Percentiles rank a stretch among this genome's conserved stretches.
phyloP scores from a whole-genome alignment of 768 basidiomycete species.

The Mycena galopus region DNA sequence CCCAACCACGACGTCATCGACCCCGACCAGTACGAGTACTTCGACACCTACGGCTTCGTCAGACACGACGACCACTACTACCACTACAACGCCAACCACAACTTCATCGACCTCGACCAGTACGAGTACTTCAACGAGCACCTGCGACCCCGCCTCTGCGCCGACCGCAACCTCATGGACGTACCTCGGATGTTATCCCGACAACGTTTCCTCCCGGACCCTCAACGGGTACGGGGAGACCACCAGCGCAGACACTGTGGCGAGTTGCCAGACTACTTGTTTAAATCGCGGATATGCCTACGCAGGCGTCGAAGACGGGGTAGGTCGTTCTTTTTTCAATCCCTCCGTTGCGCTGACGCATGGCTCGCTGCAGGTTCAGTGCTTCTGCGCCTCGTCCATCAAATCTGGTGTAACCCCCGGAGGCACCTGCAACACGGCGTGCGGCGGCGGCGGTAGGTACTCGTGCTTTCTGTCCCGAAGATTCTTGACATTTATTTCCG shows the following conservation, averaged over 20 bases:
- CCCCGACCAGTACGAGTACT: not conserved
- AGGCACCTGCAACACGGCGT: conserved; percentile 3
- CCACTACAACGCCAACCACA: not conserved
- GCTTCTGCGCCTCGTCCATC: conserved; percentile 13
- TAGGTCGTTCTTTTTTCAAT: not conserved
- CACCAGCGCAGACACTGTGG: not conserved
- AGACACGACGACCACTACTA: not conserved
- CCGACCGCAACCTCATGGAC: conserved; percentile 1
- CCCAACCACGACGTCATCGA: not conserved
- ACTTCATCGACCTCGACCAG: not conserved
- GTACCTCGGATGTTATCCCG: conserved; percentile 17
- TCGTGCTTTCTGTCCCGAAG: not conserved
- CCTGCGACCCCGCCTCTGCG: not conserved
- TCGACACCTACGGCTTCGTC: not conserved
- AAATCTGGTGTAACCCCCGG: not conserved
- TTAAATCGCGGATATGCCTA: conserved; percentile 7
- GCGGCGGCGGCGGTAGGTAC: conserved; percentile 8
- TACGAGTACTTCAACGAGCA: not conserved
- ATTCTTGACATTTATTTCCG: not conserved
- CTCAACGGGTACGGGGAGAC: not conserved
- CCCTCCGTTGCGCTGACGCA: not conserved
- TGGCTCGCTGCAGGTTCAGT: conserved; percentile 4
- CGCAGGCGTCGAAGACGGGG: conserved; percentile 5
- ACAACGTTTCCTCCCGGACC: not conserved
- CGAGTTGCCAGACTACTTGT: conserved; percentile 2